These are phyloP conservation scores for Xerocomus spinulosus DNA, from an alignment of 768 basidiomycete genomes.

Conservation along the genomic window DNA sequence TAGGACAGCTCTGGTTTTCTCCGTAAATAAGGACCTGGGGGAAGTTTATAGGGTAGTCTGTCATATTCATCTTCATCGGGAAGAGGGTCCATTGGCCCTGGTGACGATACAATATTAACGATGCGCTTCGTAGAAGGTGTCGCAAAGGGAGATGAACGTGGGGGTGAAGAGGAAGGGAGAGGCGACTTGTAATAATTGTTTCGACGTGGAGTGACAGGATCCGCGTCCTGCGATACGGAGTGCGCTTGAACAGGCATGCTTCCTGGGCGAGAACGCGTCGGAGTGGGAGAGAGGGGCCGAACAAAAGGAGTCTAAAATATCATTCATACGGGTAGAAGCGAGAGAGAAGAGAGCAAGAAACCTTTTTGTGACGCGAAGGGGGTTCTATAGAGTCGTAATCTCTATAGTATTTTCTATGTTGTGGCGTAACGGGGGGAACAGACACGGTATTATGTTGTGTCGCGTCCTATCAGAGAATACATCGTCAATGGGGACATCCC, in stretches of 20 bases:
- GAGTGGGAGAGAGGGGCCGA: slow-evolving; percentile 45
- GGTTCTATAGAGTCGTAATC: slow-evolving; percentile 32
- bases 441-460: slow-evolving; percentile 26
- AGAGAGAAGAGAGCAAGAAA: slow-evolving; percentile 2
- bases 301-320: slow-evolving; percentile 21
- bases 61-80: slow-evolving; percentile 65
- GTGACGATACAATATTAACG: slow-evolving; percentile 79
- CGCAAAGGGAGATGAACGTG: slow-evolving; percentile 53
- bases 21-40: slow-evolving; percentile 76
- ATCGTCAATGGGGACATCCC: slow-evolving; percentile 16
- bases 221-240: slow-evolving; percentile 32
- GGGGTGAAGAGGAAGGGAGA: slow-evolving; percentile 60
- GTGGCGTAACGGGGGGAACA: slow-evolving; percentile 50
- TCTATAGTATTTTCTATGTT: slow-evolving; percentile 58
- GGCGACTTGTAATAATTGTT: slow-evolving; percentile 42
- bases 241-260: slow-evolving; percentile 29
- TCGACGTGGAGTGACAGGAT: slow-evolving; percentile 50
- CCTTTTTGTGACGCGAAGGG: slow-evolving; percentile 30
- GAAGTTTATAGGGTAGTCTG: slow-evolving; percentile 68
- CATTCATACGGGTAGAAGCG: slow-evolving; percentile 1
- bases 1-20: slow-evolving; percentile 86
- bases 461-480: slow-evolving; percentile 20
- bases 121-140: slow-evolving; percentile 54
- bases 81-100: slow-evolving; percentile 66
- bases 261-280: slow-evolving; percentile 32